Base-by-base conservation (phyloP, 2,329 filamentous ascomycete genomes). In the Pseudogymnoascus sp. region DNA sequence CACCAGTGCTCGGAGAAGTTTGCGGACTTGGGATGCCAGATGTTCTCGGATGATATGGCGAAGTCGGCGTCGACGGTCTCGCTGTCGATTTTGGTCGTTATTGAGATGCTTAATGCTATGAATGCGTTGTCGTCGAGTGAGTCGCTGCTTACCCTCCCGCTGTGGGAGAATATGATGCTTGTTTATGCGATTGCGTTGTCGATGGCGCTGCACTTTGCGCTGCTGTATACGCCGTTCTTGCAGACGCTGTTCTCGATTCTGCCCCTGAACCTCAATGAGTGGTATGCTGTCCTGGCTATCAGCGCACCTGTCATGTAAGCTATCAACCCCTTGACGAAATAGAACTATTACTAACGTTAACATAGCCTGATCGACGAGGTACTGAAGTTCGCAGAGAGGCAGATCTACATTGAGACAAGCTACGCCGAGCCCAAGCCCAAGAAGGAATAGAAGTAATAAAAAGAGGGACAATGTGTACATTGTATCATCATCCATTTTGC, bases 61-160 rank as follows among this genome's bases (percentile, higher is more conserved):
- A 92, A 93, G 76, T 85, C 92, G 4, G 94, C 91, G 2, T 96
- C 91, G 18, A 99, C 94, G 1, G 86, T 99, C 28, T 97, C 91
- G 6, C 82, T 99, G 64, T 96, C 90, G 2, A 89, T 89, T 70
- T 82, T 99, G 16, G 94, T 99, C 50, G 91, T 97, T 63, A 97
- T 99, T 71, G 94, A 99, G 78, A 99, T 99, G 94, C 84, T 99
- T 73, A 99, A 99, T 76, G 94, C 94, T 68, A 93, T 97, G 88
- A 99, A 99, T 72, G 94, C 93, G 0, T 82, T 99, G 32, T 97
- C 91, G 1, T 96, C 91, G 0, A 96, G 90, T 74, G 94, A 99
- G 76, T 96, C 90, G 14, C 85, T 99, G 11, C 76, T 99, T 61
- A 97, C 92, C 2, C 83, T 99, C 64, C 93, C 92, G 8, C 79